Base-by-base conservation (phyloP, 805 yeast genomes). In the Teunomyces cretensis region DNA sequence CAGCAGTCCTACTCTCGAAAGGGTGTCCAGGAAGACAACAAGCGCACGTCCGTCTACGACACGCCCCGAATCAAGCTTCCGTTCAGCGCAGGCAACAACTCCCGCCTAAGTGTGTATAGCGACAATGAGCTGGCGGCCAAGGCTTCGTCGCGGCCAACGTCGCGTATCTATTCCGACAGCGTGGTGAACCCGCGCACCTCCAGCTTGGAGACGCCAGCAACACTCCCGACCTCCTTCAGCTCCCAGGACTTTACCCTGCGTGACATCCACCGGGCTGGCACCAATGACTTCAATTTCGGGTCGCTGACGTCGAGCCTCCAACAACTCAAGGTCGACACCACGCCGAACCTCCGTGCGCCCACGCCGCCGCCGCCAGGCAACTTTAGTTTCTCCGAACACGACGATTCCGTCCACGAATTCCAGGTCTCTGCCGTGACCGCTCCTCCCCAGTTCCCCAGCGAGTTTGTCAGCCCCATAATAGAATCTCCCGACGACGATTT, bases 341-440 rank as follows among this genome's bases (percentile, higher is more conserved):
- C 9, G 3, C 14, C 26, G 26, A 35, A 13, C 13, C 15, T 35
- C 8, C 15, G 38, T 17, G 38, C 27, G 6, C 28, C 38, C 8
- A 35, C 38, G 9, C 36, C 36, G n/a, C 36, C 36, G 17, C 16
- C 17, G 22, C 28, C 38, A 35, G 38, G 41, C 27, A 40, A 43
- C 19, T 61, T 60, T 42, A 55, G 61, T 43, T 61, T 61, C 44
- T 56, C 61, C 6, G 65, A 61, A 15, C 58, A 58, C 6, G 57
- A 61, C 32, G 61, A 58, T 39, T 54, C 64, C 6, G 51, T 56
- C 13, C 52, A 46, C 16, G 56, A 54, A 37, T 47, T 61, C 24
- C 48, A 51, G 22, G 53, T 58, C 3, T 51, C 62, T 9, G 55
- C 58, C 17, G 42, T 9, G 4, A 9, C 39, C 6, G 47, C 14